Evolutionary conservation across 306 rosid genomes (phyloP).

Genomic region (Quercus robur): DNA sequence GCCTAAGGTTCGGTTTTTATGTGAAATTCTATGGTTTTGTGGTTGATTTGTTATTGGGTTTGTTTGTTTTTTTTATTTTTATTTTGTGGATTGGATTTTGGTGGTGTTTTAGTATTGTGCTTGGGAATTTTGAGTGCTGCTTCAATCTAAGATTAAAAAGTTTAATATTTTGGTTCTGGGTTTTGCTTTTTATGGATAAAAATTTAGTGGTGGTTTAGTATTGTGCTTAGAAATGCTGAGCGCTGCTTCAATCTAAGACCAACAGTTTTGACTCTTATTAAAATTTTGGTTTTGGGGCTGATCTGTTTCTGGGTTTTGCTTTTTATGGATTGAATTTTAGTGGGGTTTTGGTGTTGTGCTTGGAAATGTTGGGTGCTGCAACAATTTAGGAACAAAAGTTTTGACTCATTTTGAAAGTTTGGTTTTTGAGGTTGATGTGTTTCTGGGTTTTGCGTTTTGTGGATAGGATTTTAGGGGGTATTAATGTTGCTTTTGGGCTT

Average conservation of each 20-base stretch:
- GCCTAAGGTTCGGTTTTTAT: conserved; percentile 64
- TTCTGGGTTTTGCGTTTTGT: neutral
- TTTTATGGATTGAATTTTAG: neutral
- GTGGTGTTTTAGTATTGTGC: neutral
- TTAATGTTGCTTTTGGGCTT: conserved; percentile 4
- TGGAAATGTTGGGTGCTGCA: neutral
- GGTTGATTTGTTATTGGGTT: conserved; percentile 13
- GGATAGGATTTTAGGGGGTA: neutral
- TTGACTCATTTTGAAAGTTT: neutral
- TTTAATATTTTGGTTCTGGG: conserved; percentile 1
- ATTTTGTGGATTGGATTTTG: neutral
- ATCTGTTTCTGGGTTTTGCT: neutral
- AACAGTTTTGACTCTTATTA: neutral
- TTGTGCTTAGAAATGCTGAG: neutral
- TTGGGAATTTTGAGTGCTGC: neutral
- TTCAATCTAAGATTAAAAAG: neutral
- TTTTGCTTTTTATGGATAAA: neutral
- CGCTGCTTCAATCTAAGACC: neutral
- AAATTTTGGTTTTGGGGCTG: neutral
- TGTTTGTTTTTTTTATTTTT: neutral
- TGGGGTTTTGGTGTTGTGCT: neutral
- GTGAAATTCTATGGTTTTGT: neutral
- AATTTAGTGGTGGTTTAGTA: neutral
- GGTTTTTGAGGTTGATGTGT: conserved; percentile 5
- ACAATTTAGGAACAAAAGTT: neutral